Base-by-base conservation (phyloP, 1,284 basidiomycete genomes). In the Marasmius fiardii region DNA sequence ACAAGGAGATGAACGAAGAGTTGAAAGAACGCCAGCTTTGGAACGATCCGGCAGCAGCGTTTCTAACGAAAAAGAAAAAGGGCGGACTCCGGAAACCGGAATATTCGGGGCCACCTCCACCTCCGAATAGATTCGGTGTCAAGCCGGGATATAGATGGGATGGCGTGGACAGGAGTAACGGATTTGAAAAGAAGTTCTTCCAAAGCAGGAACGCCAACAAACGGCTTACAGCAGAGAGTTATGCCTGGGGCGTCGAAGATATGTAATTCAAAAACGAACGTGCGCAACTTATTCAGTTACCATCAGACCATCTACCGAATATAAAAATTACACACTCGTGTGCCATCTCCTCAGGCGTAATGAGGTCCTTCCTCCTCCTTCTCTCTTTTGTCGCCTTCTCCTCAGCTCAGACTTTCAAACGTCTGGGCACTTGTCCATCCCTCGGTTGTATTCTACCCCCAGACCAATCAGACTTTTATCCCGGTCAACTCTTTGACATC, bases 131-230 rank as follows among this genome's bases (percentile, higher is more conserved):
- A 8, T 99, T 96, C 70, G 88, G 88, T 23, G 98, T 99, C 61
- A 86, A 84, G 55, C 97, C 96, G 11, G 96, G 96, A 0, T 95
- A 95, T 68, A 81, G 96, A 63, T 99, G 95, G 96, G 96, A 98
- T 68, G 94, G 93, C 45, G 93, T 95, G 55, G 93, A 96, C 66
- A 83, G 95, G 55, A 85, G 93, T 1, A 99, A 89, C 61, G 96
- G 96, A 1, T 98, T 96, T 62, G 96, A 99, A 75, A 92, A 90
- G 77, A 94, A 93, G 64, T 76, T 86, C 55, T 95, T 95, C 76
- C 92, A 95, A 69, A 82, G 80, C 53, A 77, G 81, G 59, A 95
- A 95, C 66, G 82, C 89, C 33, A 79, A 78, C 64, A 84, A 83
- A 67, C 82, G 92, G 53, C 79, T 73, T 55, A 82, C 82, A 11